These are phyloP conservation scores for Artemisia argyi DNA, from an alignment of 129 eudicot genomes.

Conservation along the genomic window DNA sequence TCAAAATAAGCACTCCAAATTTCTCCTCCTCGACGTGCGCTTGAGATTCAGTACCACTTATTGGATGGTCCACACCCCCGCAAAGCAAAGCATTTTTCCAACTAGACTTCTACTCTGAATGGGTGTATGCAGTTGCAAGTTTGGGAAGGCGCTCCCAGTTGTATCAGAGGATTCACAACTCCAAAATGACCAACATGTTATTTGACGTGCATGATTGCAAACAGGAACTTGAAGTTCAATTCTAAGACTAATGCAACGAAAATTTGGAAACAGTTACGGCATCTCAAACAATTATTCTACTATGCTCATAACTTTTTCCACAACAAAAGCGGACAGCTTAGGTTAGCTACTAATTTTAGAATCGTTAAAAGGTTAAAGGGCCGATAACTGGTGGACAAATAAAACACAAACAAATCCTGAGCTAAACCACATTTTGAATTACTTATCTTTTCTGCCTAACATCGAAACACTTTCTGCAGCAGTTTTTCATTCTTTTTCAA, in stretches of 20 bases:
- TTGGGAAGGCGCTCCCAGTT: constrained; percentile 31
- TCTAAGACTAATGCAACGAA: not conserved
- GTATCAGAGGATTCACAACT: constrained; percentile 9
- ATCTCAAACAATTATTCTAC: not conserved
- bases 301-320: no score
- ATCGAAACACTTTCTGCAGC: no score
- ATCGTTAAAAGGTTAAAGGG: no score
- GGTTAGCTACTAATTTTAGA: no score
- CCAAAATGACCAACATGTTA: constrained; percentile 23
- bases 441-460: no score
- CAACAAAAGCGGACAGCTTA: no score
- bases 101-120: constrained; percentile 27
- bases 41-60: constrained; percentile 41
- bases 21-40: constrained; percentile 59
- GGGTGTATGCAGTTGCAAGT: constrained; percentile 29
- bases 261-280: not conserved
- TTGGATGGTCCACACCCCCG: constrained; percentile 42
- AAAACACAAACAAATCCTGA: no score
- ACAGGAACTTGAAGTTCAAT: constrained; percentile 12
- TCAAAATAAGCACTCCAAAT: constrained; percentile 83
- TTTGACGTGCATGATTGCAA: constrained; percentile 27
- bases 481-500: no score
- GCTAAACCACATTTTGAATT: no score
- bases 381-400: no score
- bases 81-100: constrained; percentile 49